A percentile compares a stretch with the other conserved stretches of the same genome.
Evolutionary conservation across 148 eudicot genomes (phyloP).

Genomic region (Rhododendron griersonianum): DNA sequence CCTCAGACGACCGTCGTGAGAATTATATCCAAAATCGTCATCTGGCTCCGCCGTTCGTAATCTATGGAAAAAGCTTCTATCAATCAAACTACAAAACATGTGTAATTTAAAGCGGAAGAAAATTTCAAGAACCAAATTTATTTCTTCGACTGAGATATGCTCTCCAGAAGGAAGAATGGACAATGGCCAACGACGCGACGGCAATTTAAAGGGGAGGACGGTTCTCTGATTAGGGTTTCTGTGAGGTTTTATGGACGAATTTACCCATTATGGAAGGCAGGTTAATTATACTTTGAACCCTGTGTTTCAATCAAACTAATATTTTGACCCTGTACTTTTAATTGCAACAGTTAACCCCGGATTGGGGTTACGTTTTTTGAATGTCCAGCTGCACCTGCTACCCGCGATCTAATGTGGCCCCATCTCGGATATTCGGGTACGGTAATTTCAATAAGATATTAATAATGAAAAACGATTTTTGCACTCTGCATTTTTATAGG

Average conservation of each 20-base stretch:
- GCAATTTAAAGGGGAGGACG: neutral
- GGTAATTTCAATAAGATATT: too few relatives aligned
- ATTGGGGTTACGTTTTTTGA: neutral
- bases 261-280: neutral
- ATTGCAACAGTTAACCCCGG: neutral
- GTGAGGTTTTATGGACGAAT: neutral
- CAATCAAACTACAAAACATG: neutral
- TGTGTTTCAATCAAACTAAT: neutral
- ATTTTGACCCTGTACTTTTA: neutral
- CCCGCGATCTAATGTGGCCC: neutral
- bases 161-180: neutral
- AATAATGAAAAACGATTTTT: too few relatives aligned
- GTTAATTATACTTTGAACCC: neutral
- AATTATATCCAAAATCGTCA: constrained; percentile 17
- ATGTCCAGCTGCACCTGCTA: neutral
- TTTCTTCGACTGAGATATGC: neutral
- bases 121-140: neutral
- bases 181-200: neutral
- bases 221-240: constrained; percentile 9
- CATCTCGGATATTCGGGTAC: neutral
- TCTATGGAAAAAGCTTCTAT: neutral
- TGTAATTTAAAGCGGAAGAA: neutral
- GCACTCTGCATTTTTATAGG: too few relatives aligned
- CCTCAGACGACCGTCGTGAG: constrained; percentile 31
- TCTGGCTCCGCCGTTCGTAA: neutral